Conservation (phyloP, 2,329 filamentous ascomycete genomes). For the Cladosporium sp. region DNA sequence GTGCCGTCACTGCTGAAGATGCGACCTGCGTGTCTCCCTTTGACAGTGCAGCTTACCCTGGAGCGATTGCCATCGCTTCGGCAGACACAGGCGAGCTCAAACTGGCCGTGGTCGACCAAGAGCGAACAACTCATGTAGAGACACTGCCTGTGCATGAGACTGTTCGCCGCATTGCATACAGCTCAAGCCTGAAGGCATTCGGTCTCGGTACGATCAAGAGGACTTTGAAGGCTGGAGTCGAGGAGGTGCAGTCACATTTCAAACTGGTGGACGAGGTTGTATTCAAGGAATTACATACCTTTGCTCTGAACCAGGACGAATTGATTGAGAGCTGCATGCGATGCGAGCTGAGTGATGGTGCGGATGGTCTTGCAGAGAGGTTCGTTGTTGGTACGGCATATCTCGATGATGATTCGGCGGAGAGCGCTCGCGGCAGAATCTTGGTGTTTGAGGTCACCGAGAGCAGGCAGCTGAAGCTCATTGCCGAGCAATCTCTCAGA, state of each 20-base stretch:
- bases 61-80: conserved; percentile 76
- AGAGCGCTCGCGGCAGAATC: conserved; percentile 66
- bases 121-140: conserved; percentile 83
- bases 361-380: conserved; percentile 59
- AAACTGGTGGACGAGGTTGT: conserved; percentile 85
- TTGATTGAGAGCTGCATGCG: conserved; percentile 80
- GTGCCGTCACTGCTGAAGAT: conserved; percentile 84
- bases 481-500: conserved; percentile 65
- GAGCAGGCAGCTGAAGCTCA: conserved; percentile 65
- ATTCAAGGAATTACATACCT: conserved; percentile 72
- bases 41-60: conserved; percentile 73
- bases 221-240: conserved; percentile 63
- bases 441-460: conserved; percentile 77
- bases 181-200: conserved; percentile 71
- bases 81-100: conserved; percentile 60
- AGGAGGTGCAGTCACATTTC: conserved; percentile 74
- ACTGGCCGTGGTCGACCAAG: conserved; percentile 74
- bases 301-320: conserved; percentile 62
- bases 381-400: conserved; percentile 91
- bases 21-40: conserved; percentile 79
- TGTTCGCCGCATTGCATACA: conserved; percentile 82
- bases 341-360: conserved; percentile 61
- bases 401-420: conserved; percentile 55
- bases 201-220: conserved; percentile 81
- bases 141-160: conserved; percentile 74